These are phyloP conservation scores for Vitis rotundifolia DNA, from an alignment of 164 flowering plant species.

Conservation along the genomic window DNA sequence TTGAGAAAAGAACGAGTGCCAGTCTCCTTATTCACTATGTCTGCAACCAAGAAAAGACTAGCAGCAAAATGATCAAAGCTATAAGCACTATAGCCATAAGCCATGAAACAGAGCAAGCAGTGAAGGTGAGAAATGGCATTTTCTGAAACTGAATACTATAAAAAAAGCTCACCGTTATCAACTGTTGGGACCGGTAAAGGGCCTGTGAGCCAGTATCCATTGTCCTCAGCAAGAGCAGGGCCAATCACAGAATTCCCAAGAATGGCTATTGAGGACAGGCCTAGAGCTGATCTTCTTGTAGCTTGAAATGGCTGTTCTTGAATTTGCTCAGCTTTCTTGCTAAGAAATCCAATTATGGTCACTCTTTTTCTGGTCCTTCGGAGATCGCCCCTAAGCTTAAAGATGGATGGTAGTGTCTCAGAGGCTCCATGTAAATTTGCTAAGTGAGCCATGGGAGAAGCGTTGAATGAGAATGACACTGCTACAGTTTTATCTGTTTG, in stretches of 20 bases:
- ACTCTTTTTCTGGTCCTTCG: slow-evolving; percentile 19
- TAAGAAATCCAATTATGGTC: slow-evolving; percentile 15
- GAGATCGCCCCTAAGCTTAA: slow-evolving; percentile 21
- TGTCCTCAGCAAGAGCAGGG: slow-evolving; percentile 59
- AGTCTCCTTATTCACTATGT: slow-evolving; percentile 75
- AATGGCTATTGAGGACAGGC: slow-evolving; percentile 52
- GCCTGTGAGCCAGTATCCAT: slow-evolving; percentile 53
- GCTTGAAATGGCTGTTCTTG: slow-evolving; percentile 26
- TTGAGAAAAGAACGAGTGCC: slow-evolving; percentile 83
- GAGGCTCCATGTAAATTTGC: slow-evolving; percentile 49
- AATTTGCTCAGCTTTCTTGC: slow-evolving; percentile 35
- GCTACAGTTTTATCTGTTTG: slow-evolving; percentile 20
- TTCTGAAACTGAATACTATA: neutral
- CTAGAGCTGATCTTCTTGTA: slow-evolving; percentile 58
- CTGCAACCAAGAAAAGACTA: slow-evolving; percentile 25
- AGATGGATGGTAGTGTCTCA: slow-evolving; percentile 33
- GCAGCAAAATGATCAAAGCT: neutral
- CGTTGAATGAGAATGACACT: neutral
- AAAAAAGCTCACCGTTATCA: slow-evolving; percentile 50
- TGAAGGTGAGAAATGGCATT: neutral
- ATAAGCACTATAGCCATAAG: too few relatives aligned
- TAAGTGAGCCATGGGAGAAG: slow-evolving; percentile 50
- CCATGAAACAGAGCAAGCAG: neutral
- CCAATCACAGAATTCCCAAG: slow-evolving; percentile 24
- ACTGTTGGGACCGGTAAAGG: slow-evolving; percentile 59